Evolutionary conservation across 2,329 filamentous ascomycete genomes (phyloP).

Genomic region (Paradendryphiella salina): DNA sequence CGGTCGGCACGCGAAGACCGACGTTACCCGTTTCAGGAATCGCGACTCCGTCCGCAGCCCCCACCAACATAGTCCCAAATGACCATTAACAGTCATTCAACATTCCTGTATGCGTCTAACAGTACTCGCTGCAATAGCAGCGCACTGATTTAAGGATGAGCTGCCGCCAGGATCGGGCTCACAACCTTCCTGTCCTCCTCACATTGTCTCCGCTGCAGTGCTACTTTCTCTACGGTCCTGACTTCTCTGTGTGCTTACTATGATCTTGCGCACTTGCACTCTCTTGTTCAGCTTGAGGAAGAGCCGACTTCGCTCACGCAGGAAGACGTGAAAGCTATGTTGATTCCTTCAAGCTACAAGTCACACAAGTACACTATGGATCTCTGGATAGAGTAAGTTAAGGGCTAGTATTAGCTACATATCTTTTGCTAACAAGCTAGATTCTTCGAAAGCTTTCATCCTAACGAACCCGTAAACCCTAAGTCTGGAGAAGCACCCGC

Average conservation of each 20-base stretch:
- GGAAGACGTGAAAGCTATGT: background rate
- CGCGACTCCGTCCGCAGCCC: background rate
- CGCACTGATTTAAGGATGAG: background rate
- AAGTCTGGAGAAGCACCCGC: background rate
- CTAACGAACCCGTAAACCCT: background rate
- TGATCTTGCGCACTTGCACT: conserved; percentile 1
- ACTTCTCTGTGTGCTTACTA: too few relatives aligned
- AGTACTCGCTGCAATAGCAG: background rate
- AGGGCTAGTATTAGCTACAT: background rate
- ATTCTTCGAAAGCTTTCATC: background rate
- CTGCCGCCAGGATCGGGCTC: background rate
- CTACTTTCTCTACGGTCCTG: too few relatives aligned
- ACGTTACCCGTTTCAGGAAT: too few relatives aligned
- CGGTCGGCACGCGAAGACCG: too few relatives aligned
- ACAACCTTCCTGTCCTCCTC: background rate
- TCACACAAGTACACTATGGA: background rate
- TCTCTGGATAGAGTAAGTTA: background rate
- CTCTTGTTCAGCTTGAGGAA: conserved; percentile 3
- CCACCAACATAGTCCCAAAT: background rate
- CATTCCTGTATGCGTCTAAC: background rate
- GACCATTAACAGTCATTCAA: background rate
- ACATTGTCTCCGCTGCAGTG: background rate
- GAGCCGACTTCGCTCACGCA: background rate
- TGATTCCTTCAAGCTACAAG: conserved; percentile 6
- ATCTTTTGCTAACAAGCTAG: background rate